These are phyloP conservation scores for Colletotrichum liaoningense DNA, from an alignment of 2,329 filamentous ascomycete species.

Conservation along the genomic window DNA sequence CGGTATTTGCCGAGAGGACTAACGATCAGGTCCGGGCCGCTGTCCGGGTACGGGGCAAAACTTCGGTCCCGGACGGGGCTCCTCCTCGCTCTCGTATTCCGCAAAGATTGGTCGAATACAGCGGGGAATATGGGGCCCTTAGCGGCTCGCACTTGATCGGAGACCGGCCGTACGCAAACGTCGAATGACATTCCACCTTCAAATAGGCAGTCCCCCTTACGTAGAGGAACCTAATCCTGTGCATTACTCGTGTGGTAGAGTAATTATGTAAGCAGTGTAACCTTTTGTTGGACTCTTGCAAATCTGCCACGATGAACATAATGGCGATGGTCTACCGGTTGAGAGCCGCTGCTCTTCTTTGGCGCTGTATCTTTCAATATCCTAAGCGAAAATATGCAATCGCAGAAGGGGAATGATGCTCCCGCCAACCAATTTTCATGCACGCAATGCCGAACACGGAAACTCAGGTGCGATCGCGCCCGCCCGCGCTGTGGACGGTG, in stretches of 20 bases:
- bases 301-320: no score
- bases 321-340: no score
- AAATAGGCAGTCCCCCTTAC: not conserved
- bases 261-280: not conserved
- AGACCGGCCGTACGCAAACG: conserved; percentile 1
- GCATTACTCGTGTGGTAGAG: not conserved
- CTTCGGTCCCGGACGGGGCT: not conserved
- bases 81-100: not conserved
- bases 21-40: not conserved
- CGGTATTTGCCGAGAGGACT: not conserved
- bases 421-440: conserved; percentile 39
- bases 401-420: not conserved
- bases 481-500: conserved; percentile 42
- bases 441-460: conserved; percentile 41
- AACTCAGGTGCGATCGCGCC: conserved; percentile 45
- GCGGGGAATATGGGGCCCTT: not conserved
- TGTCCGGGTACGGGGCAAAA: not conserved
- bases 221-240: not conserved
- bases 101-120: not conserved
- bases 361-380: not conserved
- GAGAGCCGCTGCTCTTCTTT: no score
- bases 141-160: conserved; percentile 4
- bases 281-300: not conserved
- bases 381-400: not conserved
- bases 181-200: not conserved